Conservation (phyloP, 1,284 basidiomycete genomes). For the Tilletia setariae region DNA sequence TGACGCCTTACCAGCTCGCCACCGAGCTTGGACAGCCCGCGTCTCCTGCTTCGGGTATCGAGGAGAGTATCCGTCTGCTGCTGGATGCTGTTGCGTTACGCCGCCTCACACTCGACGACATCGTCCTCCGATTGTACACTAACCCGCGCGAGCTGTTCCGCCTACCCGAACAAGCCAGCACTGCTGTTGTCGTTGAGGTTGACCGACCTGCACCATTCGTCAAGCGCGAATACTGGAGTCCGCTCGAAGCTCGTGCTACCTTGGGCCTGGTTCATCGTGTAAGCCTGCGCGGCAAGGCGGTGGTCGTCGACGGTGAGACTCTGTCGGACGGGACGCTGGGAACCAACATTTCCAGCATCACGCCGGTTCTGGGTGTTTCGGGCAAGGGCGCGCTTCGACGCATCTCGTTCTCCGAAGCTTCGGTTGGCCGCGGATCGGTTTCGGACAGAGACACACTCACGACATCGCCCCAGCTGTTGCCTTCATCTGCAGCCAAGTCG, state of each 20-base stretch:
- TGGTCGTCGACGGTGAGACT: constrained; percentile 79
- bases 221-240: constrained; percentile 70
- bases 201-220: constrained; percentile 70
- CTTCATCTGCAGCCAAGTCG: background rate
- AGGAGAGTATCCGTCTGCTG: constrained; percentile 82
- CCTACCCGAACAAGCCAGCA: constrained; percentile 74
- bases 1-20: constrained; percentile 75
- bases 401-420: constrained; percentile 10
- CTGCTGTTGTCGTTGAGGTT: constrained; percentile 79
- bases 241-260: constrained; percentile 67
- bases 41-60: constrained; percentile 74
- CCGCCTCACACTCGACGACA: constrained; percentile 76
- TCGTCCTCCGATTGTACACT: constrained; percentile 76
- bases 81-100: constrained; percentile 80
- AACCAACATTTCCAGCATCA: constrained; percentile 73
- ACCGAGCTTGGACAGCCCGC: constrained; percentile 66
- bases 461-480: constrained; percentile 21
- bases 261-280: constrained; percentile 84
- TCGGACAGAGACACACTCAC: background rate
- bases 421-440: background rate
- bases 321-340: constrained; percentile 67
- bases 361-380: constrained; percentile 29
- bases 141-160: constrained; percentile 91
- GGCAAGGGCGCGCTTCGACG: background rate
- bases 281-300: constrained; percentile 83